Percentiles rank a stretch among this genome's conserved stretches.
Conservation (phyloP, 352 stramenopile genomes). For the Globisporangium nunn region DNA sequence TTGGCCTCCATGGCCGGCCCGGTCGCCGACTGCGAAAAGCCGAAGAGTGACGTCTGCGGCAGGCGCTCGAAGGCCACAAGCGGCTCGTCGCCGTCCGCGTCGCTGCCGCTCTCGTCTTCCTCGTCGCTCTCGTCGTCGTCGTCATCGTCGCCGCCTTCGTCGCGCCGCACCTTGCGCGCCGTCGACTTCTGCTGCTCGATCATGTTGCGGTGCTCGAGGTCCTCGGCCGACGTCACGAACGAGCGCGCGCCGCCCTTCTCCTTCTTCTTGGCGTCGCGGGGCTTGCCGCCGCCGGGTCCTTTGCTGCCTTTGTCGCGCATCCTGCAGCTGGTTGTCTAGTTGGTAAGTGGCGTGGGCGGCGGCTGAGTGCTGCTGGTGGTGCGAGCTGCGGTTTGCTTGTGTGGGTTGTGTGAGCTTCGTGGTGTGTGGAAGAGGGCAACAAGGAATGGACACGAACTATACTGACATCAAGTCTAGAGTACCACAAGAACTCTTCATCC, state of each 20-base stretch:
- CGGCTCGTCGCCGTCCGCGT: conserved; percentile 39
- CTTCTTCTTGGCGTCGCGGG: conserved; percentile 38
- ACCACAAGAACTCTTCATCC: not conserved
- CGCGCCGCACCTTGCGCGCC: conserved; percentile 63
- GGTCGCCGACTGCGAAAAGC: conserved; percentile 51
- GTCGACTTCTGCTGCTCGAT: conserved; percentile 66
- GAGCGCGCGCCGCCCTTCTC: conserved; percentile 69
- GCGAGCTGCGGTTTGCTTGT: not conserved
- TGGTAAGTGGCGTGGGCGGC: not conserved
- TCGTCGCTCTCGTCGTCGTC: conserved; percentile 50
- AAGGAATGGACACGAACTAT: not conserved
- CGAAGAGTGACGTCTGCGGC: conserved; percentile 69
- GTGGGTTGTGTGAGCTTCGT: not conserved
- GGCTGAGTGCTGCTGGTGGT: conserved; percentile 3
- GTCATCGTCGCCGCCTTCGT: conserved; percentile 20
- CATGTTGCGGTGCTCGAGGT: conserved; percentile 69
- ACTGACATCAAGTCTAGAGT: not conserved
- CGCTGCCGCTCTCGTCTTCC: conserved; percentile 15
- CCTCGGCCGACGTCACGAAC: conserved; percentile 81
- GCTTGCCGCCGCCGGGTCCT: conserved; percentile 30
- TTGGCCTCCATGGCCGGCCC: conserved; percentile 50
- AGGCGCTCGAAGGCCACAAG: conserved; percentile 68
- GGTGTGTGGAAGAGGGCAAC: not conserved
- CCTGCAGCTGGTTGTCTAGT: not conserved
- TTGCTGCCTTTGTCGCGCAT: conserved; percentile 68